Conservation (phyloP, 192 early-diverging fungal genomes). For the Allomyces macrogynus region DNA sequence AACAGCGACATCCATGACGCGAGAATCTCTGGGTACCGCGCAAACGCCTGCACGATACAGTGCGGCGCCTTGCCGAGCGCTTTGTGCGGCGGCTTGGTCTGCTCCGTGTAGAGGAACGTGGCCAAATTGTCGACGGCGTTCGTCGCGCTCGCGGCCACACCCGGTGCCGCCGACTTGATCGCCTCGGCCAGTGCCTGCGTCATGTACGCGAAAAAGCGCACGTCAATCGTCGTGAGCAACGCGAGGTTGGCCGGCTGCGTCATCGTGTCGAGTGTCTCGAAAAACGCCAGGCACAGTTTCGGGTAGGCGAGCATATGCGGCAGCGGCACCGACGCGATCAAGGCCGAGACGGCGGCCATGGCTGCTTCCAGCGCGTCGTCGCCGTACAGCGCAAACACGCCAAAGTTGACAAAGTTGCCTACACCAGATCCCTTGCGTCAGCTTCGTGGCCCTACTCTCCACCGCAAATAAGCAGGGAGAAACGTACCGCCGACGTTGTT, state of each 20-base stretch:
- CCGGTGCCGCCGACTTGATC: slow-evolving; percentile 33
- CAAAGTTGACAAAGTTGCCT: slow-evolving; percentile 76
- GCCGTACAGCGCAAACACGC: slow-evolving; percentile 72
- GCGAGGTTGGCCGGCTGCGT: slow-evolving; percentile 39
- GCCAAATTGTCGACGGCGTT: slow-evolving; percentile 49
- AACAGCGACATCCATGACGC: slow-evolving; percentile 38
- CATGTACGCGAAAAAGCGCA: slow-evolving; percentile 41
- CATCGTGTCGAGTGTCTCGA: slow-evolving; percentile 47
- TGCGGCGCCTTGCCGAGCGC: slow-evolving; percentile 19
- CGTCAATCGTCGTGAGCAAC: slow-evolving; percentile 32
- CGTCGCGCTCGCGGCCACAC: slow-evolving; percentile 38
- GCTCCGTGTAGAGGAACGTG: slow-evolving; percentile 37
- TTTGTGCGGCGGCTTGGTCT: slow-evolving; percentile 13
- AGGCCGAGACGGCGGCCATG: slow-evolving; percentile 34
- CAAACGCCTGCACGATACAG: slow-evolving; percentile 29
- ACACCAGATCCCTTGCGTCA: slow-evolving; percentile 29
- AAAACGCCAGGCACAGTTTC: slow-evolving; percentile 30
- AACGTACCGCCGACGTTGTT: background rate
- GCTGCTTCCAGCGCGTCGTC: slow-evolving; percentile 55
- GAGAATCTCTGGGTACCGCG: slow-evolving; percentile 35
- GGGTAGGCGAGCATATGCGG: slow-evolving; percentile 48
- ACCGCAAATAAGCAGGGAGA: slow-evolving; percentile 1
- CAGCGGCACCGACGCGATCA: slow-evolving; percentile 54
- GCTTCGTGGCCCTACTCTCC: slow-evolving; percentile 52
- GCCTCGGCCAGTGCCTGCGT: slow-evolving; percentile 55